Evolutionary conservation across 805 yeast genomes (phyloP), one percentile per base, ranked within the genome.

Genomic region (Candida fluviatilis): DNA sequence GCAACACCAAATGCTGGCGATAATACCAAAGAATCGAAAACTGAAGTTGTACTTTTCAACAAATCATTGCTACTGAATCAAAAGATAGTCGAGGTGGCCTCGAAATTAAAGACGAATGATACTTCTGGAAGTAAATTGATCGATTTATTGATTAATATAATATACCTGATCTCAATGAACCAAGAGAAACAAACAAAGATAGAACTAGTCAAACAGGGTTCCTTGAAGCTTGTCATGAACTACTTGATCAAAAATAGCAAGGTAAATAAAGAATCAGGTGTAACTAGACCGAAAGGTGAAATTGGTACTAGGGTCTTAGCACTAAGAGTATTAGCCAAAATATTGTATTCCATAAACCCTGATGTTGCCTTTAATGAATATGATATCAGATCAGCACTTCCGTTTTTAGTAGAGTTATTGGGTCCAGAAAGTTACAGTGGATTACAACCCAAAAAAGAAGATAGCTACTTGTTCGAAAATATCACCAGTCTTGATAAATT

Each of bases 191-290:
- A 26, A 0, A 48, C 51, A 2, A 57, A 69, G 18, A 52, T 57
- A 8, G 68, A 59, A n/a, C 45, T 74, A 4, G 71, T 70, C 7
- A 59, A 66, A 34, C 76, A 74, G 46, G 80, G 79, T 1, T 71
- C 68, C 0, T 42, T 74, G 28, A 64, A 57, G 31, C 44, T 69
- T 1, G 26, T 68, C 1, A 37, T 76, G 10, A 60, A 64, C 7
- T 75, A 59, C 35, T 54, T 77, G 23, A 50, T 69, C 13, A 51
- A 46, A 32, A 43, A 41, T 31, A 60, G 63, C 44, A 39, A 42
- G 1, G 49, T 63, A 13, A 50, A 46, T 4, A 59, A 67, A 3
- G 34, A 25, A 5, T 33, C 33, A 10, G 48, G 48, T 1, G 43
- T 42, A 18, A 51, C 58, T 1, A 40, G 52, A 24, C 64, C 64